Conservation (phyloP, 495 filamentous ascomycete genomes). For the Aspergillus steynii region DNA sequence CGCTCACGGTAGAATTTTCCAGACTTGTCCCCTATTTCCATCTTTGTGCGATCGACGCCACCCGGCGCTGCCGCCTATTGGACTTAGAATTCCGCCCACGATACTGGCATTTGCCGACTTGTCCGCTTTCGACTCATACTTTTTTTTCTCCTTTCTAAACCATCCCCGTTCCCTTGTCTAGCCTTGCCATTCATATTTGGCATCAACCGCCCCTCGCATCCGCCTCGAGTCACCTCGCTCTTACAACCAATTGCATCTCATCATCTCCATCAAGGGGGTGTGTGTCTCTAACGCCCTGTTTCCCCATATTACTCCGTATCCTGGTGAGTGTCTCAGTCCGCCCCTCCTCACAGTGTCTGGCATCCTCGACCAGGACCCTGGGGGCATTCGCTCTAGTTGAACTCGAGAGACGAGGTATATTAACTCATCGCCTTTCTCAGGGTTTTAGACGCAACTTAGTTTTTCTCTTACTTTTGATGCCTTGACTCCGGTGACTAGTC, state of each 20-base stretch:
- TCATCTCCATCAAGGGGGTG: constrained; percentile 4
- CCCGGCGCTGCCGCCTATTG: constrained; percentile 14
- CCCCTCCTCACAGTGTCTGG: constrained; percentile 3
- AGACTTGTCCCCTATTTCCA: constrained; percentile 16
- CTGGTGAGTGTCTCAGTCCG: constrained; percentile 2
- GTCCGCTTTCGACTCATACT: constrained; percentile 20
- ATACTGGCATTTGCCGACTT: constrained; percentile 21
- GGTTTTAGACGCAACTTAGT: background rate
- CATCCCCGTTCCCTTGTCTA: constrained; percentile 9
- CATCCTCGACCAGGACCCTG: background rate
- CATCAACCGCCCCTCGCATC: constrained; percentile 9
- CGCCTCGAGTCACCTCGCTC: constrained; percentile 1
- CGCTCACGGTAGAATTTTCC: constrained; percentile 19
- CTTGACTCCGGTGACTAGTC: constrained; percentile 1
- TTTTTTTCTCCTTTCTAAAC: constrained; percentile 1
- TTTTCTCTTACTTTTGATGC: background rate
- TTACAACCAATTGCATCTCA: constrained; percentile 5
- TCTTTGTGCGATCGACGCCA: constrained; percentile 18
- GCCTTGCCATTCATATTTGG: constrained; percentile 5
- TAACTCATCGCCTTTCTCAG: background rate
- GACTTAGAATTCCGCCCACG: constrained; percentile 21
- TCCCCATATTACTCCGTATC: constrained; percentile 1
- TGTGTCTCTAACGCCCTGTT: background rate
- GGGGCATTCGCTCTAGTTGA: background rate
- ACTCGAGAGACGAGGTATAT: background rate